A percentile compares a stretch with the other conserved stretches of the same genome.
phyloP scores from a whole-genome alignment of 1,139 yeast species.

The Arxiozyma heterogenica region DNA sequence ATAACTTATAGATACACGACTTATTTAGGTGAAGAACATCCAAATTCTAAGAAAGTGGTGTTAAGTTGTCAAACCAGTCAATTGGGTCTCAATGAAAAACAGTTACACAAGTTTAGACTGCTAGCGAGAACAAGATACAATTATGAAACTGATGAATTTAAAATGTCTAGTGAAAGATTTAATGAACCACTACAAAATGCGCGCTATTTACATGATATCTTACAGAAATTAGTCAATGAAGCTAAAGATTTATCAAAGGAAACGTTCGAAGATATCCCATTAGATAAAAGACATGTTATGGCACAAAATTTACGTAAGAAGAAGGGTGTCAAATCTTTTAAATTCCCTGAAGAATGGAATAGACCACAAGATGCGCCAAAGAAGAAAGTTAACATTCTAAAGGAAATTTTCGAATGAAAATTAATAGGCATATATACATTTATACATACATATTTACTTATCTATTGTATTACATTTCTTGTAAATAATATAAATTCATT shows the following conservation, averaged over 20 bases:
- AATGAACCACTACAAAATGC: slow-evolving; percentile 83
- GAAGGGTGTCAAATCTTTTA: slow-evolving; percentile 29
- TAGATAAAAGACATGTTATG: slow-evolving; percentile 62
- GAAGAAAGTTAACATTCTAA: slow-evolving; percentile 21
- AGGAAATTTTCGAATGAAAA: slow-evolving; percentile 7
- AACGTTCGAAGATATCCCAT: slow-evolving; percentile 71
- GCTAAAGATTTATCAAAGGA: slow-evolving; percentile 48
- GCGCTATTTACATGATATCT: slow-evolving; percentile 55
- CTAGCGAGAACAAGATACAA: slow-evolving; percentile 75
- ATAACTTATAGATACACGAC: slow-evolving; percentile 61
- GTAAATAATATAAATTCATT: not conserved
- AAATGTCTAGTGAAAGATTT: slow-evolving; percentile 54
- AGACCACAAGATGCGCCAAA: slow-evolving; percentile 63
- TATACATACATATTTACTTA: too few relatives aligned
- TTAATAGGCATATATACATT: too few relatives aligned
- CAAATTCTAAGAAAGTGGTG: slow-evolving; percentile 62
- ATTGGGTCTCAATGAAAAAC: slow-evolving; percentile 43
- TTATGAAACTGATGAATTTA: slow-evolving; percentile 47
- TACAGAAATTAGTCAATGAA: slow-evolving; percentile 52
- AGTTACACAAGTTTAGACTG: slow-evolving; percentile 66
- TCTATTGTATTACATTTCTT: not conserved
- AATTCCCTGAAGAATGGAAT: slow-evolving; percentile 80
- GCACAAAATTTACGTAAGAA: slow-evolving; percentile 40
- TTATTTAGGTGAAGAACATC: slow-evolving; percentile 66
- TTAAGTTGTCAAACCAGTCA: slow-evolving; percentile 47